Conservation (phyloP, 352 stramenopile genomes). For the Globisporangium paroecandrum region DNA sequence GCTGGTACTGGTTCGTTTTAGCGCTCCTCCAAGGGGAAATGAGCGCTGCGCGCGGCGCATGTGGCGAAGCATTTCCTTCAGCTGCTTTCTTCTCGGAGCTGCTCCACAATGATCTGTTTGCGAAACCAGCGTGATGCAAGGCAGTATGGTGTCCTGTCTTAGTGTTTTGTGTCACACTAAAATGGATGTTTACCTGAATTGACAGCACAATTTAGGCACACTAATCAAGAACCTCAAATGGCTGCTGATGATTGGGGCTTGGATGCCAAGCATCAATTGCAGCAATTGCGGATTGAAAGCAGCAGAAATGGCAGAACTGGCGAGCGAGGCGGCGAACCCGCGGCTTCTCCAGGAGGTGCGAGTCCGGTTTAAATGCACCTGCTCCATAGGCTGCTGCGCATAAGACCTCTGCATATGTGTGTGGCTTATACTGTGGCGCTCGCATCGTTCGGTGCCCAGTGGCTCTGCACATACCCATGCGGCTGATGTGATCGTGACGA, state of each 20-base stretch:
- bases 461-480: background rate
- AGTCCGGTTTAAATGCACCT: background rate
- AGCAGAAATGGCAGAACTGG: conserved; percentile 18
- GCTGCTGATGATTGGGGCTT: background rate
- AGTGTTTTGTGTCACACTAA: background rate
- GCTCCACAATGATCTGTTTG: background rate
- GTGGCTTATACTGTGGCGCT: background rate
- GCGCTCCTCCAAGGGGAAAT: background rate
- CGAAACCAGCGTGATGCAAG: background rate
- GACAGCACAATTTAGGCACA: background rate
- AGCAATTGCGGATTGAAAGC: background rate
- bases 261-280: background rate
- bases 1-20: background rate
- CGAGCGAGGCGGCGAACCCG: conserved; percentile 45
- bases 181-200: background rate
- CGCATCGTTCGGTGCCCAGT: background rate
- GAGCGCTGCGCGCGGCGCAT: conserved; percentile 13
- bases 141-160: background rate
- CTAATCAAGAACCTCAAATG: background rate
- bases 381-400: background rate
- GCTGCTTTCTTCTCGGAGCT: conserved; percentile 6
- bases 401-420: background rate
- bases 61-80: conserved; percentile 17
- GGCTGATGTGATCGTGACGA: background rate
- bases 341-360: conserved; percentile 59